Conservation (phyloP, 768 basidiomycete genomes). For the Hericium erinaceus region DNA sequence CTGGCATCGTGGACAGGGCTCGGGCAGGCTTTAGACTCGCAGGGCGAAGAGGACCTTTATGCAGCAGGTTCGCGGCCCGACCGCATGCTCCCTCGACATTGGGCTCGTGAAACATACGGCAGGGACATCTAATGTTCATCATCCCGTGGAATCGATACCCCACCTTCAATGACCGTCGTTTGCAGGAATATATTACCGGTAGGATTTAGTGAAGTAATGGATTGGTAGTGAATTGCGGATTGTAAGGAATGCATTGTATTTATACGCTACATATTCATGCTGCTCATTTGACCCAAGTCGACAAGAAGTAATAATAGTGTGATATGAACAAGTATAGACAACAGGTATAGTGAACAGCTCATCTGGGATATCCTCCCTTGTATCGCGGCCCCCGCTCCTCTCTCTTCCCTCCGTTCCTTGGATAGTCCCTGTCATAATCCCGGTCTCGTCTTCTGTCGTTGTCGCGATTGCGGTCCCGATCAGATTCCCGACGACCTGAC, state of each 20-base stretch:
- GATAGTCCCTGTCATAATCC: conserved; percentile 8
- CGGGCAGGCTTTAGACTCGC: conserved; percentile 16
- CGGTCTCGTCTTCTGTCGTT: conserved; percentile 16
- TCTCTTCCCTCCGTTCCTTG: neutral
- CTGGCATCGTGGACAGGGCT: conserved; percentile 27
- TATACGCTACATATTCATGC: neutral
- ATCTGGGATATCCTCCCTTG: conserved; percentile 22
- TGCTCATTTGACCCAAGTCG: neutral
- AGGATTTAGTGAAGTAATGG: neutral
- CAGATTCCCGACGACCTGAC: conserved; percentile 12
- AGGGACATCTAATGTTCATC: neutral
- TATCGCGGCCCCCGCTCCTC: conserved; percentile 22
- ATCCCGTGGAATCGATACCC: neutral
- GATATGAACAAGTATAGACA: neutral
- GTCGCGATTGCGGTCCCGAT: conserved; percentile 13
- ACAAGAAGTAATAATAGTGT: too few species aligned
- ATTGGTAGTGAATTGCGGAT: neutral
- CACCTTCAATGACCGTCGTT: neutral
- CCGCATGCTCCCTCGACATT: neutral
- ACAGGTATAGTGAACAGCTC: conserved; percentile 1
- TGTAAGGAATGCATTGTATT: neutral
- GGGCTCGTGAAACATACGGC: neutral
- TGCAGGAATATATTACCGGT: neutral
- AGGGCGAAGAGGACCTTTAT: conserved; percentile 5
- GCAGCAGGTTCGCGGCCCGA: conserved; percentile 7